Conservation (phyloP, 2,329 filamentous ascomycete species). For the Pestalotiopsis sp. region DNA sequence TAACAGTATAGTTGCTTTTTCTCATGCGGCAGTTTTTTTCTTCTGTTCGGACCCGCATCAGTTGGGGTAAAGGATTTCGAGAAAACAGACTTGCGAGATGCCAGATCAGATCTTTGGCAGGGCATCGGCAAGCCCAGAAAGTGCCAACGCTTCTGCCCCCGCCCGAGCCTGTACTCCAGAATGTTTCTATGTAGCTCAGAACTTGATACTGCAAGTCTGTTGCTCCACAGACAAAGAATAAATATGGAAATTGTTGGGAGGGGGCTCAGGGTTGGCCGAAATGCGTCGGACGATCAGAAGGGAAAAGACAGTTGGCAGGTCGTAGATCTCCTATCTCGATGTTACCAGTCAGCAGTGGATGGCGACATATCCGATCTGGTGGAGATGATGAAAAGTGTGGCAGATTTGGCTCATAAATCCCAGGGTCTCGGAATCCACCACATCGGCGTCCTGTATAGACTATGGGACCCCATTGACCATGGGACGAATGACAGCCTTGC, state of each 20-base stretch:
- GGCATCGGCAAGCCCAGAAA: background rate
- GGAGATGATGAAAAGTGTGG: background rate
- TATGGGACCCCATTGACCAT: background rate
- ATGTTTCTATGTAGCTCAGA: too few relatives aligned
- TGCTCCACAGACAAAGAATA: too few relatives aligned
- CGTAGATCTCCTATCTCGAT: background rate
- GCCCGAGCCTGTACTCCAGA: background rate
- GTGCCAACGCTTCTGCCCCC: background rate
- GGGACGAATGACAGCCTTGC: background rate
- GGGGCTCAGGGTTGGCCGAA: too few relatives aligned
- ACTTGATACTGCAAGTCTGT: too few relatives aligned
- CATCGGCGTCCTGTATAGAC: background rate
- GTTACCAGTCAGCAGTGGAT: background rate
- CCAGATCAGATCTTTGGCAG: background rate
- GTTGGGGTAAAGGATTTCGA: background rate
- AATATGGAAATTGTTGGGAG: too few relatives aligned
- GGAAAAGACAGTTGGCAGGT: background rate
- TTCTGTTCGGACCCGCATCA: background rate
- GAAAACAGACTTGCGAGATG: background rate
- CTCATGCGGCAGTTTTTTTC: background rate
- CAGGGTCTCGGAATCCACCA: background rate
- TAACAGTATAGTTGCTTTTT: background rate
- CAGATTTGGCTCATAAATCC: background rate
- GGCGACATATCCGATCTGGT: background rate
- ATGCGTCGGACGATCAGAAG: too few relatives aligned